phyloP scores from a whole-genome alignment of 2,329 filamentous ascomycete genomes.

The Pseudogymnoascus sp. region DNA sequence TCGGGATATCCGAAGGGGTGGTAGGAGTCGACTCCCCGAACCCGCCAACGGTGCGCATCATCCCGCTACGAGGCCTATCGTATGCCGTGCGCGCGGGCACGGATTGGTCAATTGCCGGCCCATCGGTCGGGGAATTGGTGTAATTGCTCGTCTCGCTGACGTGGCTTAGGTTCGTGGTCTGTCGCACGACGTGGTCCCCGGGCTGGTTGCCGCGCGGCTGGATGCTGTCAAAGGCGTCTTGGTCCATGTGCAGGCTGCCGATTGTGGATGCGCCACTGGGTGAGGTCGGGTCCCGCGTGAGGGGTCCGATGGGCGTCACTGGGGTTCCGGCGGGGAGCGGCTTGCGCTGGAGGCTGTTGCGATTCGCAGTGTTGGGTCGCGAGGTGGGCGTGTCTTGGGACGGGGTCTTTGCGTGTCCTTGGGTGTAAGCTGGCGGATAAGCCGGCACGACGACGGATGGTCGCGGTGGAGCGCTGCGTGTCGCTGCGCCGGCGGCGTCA shows the following conservation, averaged over 20 bases:
- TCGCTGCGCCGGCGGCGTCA: too few relatives aligned
- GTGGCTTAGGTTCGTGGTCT: slow-evolving; percentile 9
- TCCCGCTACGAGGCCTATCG: slow-evolving; percentile 67
- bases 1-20: slow-evolving; percentile 40
- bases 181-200: not conserved
- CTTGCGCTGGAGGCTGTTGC: not conserved
- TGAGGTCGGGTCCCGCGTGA: not conserved
- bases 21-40: not conserved
- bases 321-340: not conserved
- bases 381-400: not conserved
- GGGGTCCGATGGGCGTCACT: not conserved
- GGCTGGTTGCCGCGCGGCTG: not conserved
- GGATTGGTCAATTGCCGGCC: slow-evolving; percentile 37
- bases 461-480: not conserved
- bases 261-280: not conserved
- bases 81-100: slow-evolving; percentile 37
- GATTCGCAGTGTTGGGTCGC: not conserved
- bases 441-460: not conserved
- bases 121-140: slow-evolving; percentile 52
- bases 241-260: not conserved
- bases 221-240: not conserved
- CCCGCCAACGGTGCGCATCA: slow-evolving; percentile 59
- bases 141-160: slow-evolving; percentile 43
- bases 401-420: not conserved
- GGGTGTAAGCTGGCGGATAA: not conserved